Conservation (phyloP, 148 eudicot species). For the Rhododendron ferrugineum region DNA sequence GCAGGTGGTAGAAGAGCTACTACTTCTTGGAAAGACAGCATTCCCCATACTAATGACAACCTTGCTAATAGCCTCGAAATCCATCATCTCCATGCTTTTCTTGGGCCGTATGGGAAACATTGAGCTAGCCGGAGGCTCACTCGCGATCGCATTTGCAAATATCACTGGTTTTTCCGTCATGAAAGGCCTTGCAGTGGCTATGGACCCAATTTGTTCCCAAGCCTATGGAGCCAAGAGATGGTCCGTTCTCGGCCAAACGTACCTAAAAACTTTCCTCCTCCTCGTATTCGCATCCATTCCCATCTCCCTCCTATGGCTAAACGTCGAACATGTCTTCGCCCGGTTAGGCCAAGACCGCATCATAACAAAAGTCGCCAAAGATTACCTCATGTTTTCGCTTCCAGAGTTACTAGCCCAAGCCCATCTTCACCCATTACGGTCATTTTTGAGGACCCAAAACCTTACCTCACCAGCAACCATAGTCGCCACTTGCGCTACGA, state of each 20-base stretch:
- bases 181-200: conserved; percentile 81
- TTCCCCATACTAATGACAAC: conserved; percentile 59
- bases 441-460: conserved; percentile 63
- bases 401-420: conserved; percentile 72
- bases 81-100: conserved; percentile 70
- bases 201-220: conserved; percentile 94
- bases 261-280: conserved; percentile 57
- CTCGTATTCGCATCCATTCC: conserved; percentile 51
- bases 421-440: conserved; percentile 52
- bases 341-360: conserved; percentile 55
- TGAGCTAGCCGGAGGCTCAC: conserved; percentile 79
- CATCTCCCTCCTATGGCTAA: conserved; percentile 66
- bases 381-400: conserved; percentile 57
- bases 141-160: conserved; percentile 82
- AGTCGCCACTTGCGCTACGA: conserved; percentile 37
- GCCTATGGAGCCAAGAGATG: conserved; percentile 79
- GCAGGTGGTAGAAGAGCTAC: conserved; percentile 63
- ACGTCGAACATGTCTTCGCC: conserved; percentile 53
- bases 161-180: conserved; percentile 78
- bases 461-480: conserved; percentile 53
- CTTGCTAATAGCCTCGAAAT: conserved; percentile 53
- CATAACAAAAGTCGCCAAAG: conserved; percentile 54
- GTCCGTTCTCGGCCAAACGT: conserved; percentile 55
- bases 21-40: conserved; percentile 44
- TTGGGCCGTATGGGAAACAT: conserved; percentile 67